These are phyloP conservation scores for Obelidium mucronatum DNA, from an alignment of 192 early-diverging fungal genomes.

Conservation along the genomic window DNA sequence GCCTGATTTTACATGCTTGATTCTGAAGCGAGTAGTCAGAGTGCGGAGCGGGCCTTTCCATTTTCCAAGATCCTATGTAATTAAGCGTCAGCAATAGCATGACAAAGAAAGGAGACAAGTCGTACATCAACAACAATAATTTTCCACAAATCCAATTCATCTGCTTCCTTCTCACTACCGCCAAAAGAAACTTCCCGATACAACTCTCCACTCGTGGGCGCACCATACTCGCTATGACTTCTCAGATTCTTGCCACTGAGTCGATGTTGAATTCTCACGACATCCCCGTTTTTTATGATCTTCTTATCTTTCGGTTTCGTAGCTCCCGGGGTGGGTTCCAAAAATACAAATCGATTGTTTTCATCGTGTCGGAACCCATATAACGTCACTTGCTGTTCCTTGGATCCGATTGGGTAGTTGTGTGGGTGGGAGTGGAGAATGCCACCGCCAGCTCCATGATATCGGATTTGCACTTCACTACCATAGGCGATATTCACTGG, in stretches of 20 bases:
- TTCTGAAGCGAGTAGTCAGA: slow-evolving; percentile 80
- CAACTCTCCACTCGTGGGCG: neutral
- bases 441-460: slow-evolving; percentile 83
- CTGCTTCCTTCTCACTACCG: neutral
- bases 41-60: slow-evolving; percentile 32
- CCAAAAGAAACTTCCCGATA: slow-evolving; percentile 31
- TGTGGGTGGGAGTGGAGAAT: slow-evolving; percentile 93
- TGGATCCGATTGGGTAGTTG: slow-evolving; percentile 83
- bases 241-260: slow-evolving; percentile 1
- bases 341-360: slow-evolving; percentile 91
- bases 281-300: slow-evolving; percentile 78
- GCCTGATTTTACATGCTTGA: slow-evolving; percentile 73
- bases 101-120: too few relatives aligned
- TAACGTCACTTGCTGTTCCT: slow-evolving; percentile 92
- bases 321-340: slow-evolving; percentile 57
- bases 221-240: neutral
- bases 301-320: slow-evolving; percentile 53
- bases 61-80: slow-evolving; percentile 3
- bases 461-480: slow-evolving; percentile 85
- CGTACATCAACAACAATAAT: slow-evolving; percentile 85
- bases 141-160: slow-evolving; percentile 62
- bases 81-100: too few relatives aligned
- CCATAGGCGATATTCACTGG: slow-evolving; percentile 86
- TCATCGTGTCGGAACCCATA: slow-evolving; percentile 88
- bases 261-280: slow-evolving; percentile 72